Percentiles rank a stretch among this genome's conserved stretches.
Conservation (phyloP, 2,329 filamentous ascomycete genomes). For the Elsinoe perseae region DNA sequence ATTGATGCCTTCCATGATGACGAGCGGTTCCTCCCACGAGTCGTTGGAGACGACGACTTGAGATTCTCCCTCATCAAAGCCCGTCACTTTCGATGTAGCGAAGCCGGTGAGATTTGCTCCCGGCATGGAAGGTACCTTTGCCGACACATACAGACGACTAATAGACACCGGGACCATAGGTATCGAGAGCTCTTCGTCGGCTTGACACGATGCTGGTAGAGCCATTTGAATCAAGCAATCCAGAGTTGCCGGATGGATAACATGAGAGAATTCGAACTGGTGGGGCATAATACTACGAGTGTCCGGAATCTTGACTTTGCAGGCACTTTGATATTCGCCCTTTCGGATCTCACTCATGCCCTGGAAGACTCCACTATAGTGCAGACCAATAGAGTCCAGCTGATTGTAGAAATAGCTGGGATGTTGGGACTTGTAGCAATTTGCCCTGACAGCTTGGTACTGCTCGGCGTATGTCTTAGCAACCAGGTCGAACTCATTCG, state of each 20-base stretch:
- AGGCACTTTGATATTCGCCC: not conserved
- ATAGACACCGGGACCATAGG: not conserved
- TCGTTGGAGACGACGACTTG: not conserved
- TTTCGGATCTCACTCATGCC: not conserved
- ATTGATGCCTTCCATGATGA: not conserved
- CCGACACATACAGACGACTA: not conserved
- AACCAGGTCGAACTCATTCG: not conserved
- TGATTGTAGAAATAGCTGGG: not conserved
- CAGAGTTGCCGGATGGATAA: constrained; percentile 13
- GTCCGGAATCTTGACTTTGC: not conserved
- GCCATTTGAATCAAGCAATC: constrained; percentile 2
- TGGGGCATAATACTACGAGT: not conserved
- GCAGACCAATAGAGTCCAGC: not conserved
- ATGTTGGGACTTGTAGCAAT: not conserved
- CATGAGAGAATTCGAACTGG: not conserved
- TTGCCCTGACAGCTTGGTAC: not conserved
- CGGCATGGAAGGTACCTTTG: not conserved
- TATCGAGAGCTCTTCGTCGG: not conserved
- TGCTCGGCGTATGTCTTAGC: not conserved
- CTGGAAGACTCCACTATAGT: not conserved
- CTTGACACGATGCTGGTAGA: not conserved
- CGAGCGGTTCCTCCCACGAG: not conserved
- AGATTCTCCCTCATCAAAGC: not conserved
- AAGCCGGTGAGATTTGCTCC: not conserved
- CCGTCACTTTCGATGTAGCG: not conserved